A percentile compares a stretch with the other conserved stretches of the same genome.
Evolutionary conservation across 192 early-diverging fungal species (phyloP).

Genomic region (Gonapodya prolifera): DNA sequence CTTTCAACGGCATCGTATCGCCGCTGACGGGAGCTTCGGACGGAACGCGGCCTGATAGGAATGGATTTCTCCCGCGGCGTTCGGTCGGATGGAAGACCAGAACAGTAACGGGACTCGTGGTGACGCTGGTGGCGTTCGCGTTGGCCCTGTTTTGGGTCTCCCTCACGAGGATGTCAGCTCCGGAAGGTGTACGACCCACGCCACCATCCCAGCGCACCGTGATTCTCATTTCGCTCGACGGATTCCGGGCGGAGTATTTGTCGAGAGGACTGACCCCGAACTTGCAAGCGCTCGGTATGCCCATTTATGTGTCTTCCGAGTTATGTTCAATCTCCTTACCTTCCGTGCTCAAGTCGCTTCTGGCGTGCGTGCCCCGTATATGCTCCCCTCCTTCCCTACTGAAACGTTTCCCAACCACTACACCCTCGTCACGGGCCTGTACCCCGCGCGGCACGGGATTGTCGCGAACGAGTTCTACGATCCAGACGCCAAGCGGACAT

Average conservation of each 20-base stretch:
- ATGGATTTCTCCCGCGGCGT: no score
- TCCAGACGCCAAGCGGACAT: conserved; percentile 19
- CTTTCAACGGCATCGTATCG: no score
- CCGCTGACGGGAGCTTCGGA: no score
- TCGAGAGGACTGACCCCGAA: conserved; percentile 57
- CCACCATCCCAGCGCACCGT: not conserved
- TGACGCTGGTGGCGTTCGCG: no score
- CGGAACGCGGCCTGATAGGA: no score
- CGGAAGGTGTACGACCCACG: no score
- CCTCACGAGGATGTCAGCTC: no score
- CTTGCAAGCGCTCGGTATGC: conserved; percentile 38
- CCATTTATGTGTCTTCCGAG: not conserved
- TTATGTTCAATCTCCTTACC: not conserved
- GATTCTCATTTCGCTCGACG: conserved; percentile 77
- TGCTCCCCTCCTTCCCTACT: conserved; percentile 30
- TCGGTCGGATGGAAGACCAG: no score
- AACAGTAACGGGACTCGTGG: no score
- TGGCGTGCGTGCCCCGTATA: conserved; percentile 27
- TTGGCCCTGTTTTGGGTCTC: no score
- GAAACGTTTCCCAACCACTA: conserved; percentile 93
- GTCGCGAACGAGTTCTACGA: conserved; percentile 72
- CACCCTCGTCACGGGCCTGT: conserved; percentile 79
- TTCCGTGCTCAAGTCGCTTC: not conserved
- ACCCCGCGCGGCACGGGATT: conserved; percentile 85
- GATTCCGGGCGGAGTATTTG: conserved; percentile 75